phyloP scores from a whole-genome alignment of 495 filamentous ascomycete genomes.

The Penicillium coffeae region DNA sequence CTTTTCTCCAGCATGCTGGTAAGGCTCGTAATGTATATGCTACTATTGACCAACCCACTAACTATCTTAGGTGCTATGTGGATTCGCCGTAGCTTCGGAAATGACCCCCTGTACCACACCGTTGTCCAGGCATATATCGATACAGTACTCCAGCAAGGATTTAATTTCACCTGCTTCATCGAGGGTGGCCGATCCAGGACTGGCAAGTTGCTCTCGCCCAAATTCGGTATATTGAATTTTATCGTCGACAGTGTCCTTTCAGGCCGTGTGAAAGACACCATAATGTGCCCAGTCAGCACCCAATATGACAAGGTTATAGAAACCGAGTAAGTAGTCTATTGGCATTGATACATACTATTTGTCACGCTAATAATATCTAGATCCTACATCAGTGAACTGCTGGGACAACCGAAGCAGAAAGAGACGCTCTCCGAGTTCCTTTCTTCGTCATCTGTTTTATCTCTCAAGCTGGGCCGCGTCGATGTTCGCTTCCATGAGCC shows the following conservation, averaged over 20 bases:
- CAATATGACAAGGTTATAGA: conserved; percentile 99
- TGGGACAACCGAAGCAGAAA: conserved; percentile 90
- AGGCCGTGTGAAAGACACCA: conserved; percentile 83
- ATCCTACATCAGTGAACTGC: conserved; percentile 88
- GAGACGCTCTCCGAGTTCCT: conserved; percentile 89
- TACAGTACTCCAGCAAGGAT: conserved; percentile 81
- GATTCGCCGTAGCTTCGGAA: conserved; percentile 88
- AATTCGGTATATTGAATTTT: conserved; percentile 94
- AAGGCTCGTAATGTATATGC: conserved; percentile 11
- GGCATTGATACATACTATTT: not conserved
- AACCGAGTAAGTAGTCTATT: conserved; percentile 59
- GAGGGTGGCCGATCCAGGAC: conserved; percentile 91
- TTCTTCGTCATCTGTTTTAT: conserved; percentile 82
- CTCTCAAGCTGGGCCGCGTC: conserved; percentile 82
- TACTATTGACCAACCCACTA: conserved; percentile 2
- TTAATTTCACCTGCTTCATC: conserved; percentile 95
- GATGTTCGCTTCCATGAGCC: conserved; percentile 95
- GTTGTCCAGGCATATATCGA: conserved; percentile 96
- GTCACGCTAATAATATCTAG: conserved; percentile 23
- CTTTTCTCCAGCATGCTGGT: conserved; percentile 90
- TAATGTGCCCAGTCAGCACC: conserved; percentile 90
- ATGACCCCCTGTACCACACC: conserved; percentile 84
- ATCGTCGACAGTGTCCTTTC: conserved; percentile 85
- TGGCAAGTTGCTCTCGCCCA: conserved; percentile 87
- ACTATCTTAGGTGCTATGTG: conserved; percentile 75